Evolutionary conservation across 2,329 filamentous ascomycete species (phyloP).

Genomic region (Pezicula rhizophila): DNA sequence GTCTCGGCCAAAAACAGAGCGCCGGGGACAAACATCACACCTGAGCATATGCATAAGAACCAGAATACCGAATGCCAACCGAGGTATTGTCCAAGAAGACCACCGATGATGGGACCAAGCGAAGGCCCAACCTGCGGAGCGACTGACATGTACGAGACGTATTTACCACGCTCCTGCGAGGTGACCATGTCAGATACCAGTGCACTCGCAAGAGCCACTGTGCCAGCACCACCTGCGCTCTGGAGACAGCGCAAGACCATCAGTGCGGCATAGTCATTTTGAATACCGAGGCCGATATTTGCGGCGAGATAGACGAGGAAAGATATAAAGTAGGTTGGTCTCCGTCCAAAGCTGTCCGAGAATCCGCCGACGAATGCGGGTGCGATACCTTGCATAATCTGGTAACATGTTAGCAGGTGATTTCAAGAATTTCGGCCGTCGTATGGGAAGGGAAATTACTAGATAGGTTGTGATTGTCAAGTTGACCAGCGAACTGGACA

Average conservation of each 20-base stretch:
- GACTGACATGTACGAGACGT: constrained; percentile 60
- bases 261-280: constrained; percentile 41
- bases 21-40: constrained; percentile 24
- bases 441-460: constrained; percentile 7
- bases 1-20: constrained; percentile 13
- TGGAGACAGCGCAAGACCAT: constrained; percentile 49
- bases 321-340: constrained; percentile 45
- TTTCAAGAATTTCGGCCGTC: too few species aligned
- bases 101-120: constrained; percentile 41
- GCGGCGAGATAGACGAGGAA: constrained; percentile 47
- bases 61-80: constrained; percentile 45
- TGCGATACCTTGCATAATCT: constrained; percentile 49
- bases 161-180: constrained; percentile 60
- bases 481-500: constrained; percentile 31
- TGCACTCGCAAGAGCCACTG: constrained; percentile 60
- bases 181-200: constrained; percentile 65
- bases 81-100: constrained; percentile 33
- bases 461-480: constrained; percentile 30
- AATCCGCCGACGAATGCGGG: constrained; percentile 49
- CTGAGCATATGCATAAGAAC: constrained; percentile 39
- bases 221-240: constrained; percentile 44
- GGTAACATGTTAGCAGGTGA: background rate
- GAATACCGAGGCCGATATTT: constrained; percentile 45
- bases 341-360: constrained; percentile 45
- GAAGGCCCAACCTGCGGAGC: constrained; percentile 32